Conservation (phyloP, 164 flowering plant species). For the Macadamia tetraphylla region DNA sequence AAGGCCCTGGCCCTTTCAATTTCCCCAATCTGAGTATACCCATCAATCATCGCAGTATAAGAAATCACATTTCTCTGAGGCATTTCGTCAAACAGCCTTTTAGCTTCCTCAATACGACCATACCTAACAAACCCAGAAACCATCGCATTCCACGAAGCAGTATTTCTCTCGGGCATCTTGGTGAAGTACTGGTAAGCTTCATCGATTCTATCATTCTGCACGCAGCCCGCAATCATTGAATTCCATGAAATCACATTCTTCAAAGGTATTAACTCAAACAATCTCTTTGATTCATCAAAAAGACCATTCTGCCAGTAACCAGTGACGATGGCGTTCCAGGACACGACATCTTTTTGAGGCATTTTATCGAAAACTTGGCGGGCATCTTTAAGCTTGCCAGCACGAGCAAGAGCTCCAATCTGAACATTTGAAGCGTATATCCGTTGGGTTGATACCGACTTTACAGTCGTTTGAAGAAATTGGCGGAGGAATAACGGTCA, state of each 20-base stretch:
- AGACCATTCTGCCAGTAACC: conserved; percentile 42
- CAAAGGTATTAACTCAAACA: conserved; percentile 36
- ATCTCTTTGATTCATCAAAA: conserved; percentile 25
- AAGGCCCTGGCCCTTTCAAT: conserved; percentile 31
- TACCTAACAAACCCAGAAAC: conserved; percentile 35
- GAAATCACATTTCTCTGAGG: conserved; percentile 44
- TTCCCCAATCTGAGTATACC: conserved; percentile 36
- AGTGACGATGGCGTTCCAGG: conserved; percentile 42
- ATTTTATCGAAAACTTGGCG: conserved; percentile 40
- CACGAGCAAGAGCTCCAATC: conserved; percentile 22
- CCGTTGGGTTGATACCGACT: conserved; percentile 20
- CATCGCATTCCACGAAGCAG: conserved; percentile 42
- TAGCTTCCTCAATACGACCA: conserved; percentile 31
- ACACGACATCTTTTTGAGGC: conserved; percentile 32
- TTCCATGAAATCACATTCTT: conserved; percentile 49
- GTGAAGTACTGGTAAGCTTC: conserved; percentile 36
- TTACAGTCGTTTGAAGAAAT: neutral
- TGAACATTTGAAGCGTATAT: conserved; percentile 28
- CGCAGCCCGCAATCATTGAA: conserved; percentile 44
- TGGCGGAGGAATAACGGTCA: conserved; percentile 4
- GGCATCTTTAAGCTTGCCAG: conserved; percentile 31
- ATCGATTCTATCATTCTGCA: conserved; percentile 28
- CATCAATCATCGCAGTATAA: conserved; percentile 47
- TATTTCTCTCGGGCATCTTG: conserved; percentile 37
- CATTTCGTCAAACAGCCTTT: conserved; percentile 39